phyloP scores from a whole-genome alignment of 1,139 yeast genomes.

The Magnusiomyces fungicola region DNA sequence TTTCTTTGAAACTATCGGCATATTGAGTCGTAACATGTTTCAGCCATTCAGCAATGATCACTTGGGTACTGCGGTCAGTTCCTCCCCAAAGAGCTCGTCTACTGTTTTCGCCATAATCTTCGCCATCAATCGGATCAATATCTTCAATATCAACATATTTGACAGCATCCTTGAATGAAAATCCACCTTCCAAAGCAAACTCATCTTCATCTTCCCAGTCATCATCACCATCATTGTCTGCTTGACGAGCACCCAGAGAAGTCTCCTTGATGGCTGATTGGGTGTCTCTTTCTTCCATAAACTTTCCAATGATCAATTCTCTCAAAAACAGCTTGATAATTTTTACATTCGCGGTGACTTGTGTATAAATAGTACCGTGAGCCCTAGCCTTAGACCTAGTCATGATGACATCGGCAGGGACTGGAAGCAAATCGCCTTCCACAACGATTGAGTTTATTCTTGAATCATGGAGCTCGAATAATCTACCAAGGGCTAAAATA shows the following conservation, averaged over 20 bases:
- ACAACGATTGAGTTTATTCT: constrained; percentile 49
- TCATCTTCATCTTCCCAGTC: constrained; percentile 56
- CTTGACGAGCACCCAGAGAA: constrained; percentile 19
- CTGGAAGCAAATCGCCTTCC: constrained; percentile 69
- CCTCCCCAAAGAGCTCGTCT: constrained; percentile 11
- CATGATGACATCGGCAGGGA: constrained; percentile 54
- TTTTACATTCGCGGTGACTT: constrained; percentile 61
- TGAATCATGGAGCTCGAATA: constrained; percentile 53
- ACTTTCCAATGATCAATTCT: constrained; percentile 48
- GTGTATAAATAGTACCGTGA: constrained; percentile 52
- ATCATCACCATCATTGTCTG: constrained; percentile 33
- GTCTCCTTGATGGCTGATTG: constrained; percentile 13
- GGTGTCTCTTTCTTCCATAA: constrained; percentile 8
- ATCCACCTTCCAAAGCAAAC: constrained; percentile 11
- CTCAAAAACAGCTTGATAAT: constrained; percentile 62
- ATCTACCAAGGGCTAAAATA: constrained; percentile 59
- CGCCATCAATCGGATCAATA: constrained; percentile 24
- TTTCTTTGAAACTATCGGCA: constrained; percentile 46
- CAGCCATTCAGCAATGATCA: constrained; percentile 53
- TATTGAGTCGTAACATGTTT: constrained; percentile 52
- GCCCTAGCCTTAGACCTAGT: constrained; percentile 70
- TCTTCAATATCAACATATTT: constrained; percentile 26
- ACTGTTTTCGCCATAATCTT: neutral
- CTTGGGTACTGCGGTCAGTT: constrained; percentile 28
- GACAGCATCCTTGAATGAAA: constrained; percentile 16